These are phyloP conservation scores for Globisporangium ultimum DNA, from an alignment of 352 stramenopile species.

Conservation along the genomic window DNA sequence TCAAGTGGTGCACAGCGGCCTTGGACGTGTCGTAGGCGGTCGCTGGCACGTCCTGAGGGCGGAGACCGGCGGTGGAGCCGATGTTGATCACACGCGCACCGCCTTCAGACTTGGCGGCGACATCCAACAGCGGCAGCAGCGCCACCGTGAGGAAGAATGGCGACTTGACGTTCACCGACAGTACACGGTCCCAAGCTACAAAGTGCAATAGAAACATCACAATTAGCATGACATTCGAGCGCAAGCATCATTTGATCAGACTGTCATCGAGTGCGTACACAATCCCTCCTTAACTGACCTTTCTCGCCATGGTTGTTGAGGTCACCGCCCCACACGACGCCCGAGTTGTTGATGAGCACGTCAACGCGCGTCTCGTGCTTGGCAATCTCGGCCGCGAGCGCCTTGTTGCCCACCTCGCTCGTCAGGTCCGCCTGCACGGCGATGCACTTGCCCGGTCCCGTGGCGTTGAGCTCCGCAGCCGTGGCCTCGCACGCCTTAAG, in stretches of 20 bases:
- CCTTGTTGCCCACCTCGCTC: not conserved
- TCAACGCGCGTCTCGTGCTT: slow-evolving; percentile 75
- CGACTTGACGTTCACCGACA: slow-evolving; percentile 94
- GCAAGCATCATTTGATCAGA: no score
- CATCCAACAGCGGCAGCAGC: slow-evolving; percentile 89
- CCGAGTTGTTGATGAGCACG: slow-evolving; percentile 95
- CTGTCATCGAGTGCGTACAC: no score
- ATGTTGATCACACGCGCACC: slow-evolving; percentile 73
- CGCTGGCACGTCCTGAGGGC: slow-evolving; percentile 78
- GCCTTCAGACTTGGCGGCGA: slow-evolving; percentile 36
- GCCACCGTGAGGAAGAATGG: slow-evolving; percentile 92
- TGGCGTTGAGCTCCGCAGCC: slow-evolving; percentile 56
- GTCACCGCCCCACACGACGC: slow-evolving; percentile 44
- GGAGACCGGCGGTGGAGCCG: slow-evolving; percentile 69
- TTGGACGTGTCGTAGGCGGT: slow-evolving; percentile 95
- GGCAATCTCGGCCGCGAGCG: slow-evolving; percentile 64
- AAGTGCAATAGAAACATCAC: slow-evolving; percentile 4
- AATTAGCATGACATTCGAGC: no score
- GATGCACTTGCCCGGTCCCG: slow-evolving; percentile 58
- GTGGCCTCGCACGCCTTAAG: slow-evolving; percentile 76
- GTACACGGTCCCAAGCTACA: slow-evolving; percentile 91
- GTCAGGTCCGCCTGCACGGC: slow-evolving; percentile 22
- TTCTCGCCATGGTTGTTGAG: slow-evolving; percentile 33
- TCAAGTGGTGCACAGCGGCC: slow-evolving; percentile 93
- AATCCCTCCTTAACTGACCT: no score